Evolutionary conservation across 2,329 filamentous ascomycete species (phyloP), one percentile per base, ranked within the genome.

Genomic region (Trichoderma koningiopsis): DNA sequence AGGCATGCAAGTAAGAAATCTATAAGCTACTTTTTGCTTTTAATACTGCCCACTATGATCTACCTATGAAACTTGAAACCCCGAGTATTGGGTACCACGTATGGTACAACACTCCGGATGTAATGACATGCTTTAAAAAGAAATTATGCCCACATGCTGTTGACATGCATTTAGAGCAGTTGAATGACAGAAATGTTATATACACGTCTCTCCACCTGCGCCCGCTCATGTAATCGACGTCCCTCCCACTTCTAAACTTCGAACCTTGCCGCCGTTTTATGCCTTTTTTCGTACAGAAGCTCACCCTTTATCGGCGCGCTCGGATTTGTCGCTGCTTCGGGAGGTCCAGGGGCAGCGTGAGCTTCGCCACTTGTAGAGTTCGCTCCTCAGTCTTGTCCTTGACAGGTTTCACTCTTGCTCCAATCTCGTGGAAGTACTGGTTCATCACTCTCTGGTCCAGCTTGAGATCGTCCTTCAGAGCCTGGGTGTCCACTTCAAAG

Each of bases 261-360:
- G 43, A n/a, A 57, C 22, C 52, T 66, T 37, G 14, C 37, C 52
- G 27, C 37, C 53, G 47, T 56, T 13, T 43, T 33, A 31, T 43
- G 43, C 19, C 29, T 47, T 58, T 29, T 58, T 4, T 27, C 22
- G 8, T 58, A 27, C 37, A 37, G 2, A 59, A 16, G 7, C 6
- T 24, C n/a, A 5, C 19, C 55, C 11, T 19, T 55, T 57, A 71
- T 31, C 69, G 74, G 61, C 8, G 85, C 33, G 68, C 70, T 22
- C 62, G 65, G 65, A 80, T 77, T 29, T 77, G 75, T 63, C 78
- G 76, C 74, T 81, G 79, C 82, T 91, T 94, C 1, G 95, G 96
- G 78, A 97, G 97, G 70, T 90, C 86, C 58, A 97, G 82, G 3
- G 96, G 96, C 71, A 97, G 79, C 74, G 86, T 88, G 75, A 98